Conservation (phyloP, 768 basidiomycete species). For the Lentinus brumalis region DNA sequence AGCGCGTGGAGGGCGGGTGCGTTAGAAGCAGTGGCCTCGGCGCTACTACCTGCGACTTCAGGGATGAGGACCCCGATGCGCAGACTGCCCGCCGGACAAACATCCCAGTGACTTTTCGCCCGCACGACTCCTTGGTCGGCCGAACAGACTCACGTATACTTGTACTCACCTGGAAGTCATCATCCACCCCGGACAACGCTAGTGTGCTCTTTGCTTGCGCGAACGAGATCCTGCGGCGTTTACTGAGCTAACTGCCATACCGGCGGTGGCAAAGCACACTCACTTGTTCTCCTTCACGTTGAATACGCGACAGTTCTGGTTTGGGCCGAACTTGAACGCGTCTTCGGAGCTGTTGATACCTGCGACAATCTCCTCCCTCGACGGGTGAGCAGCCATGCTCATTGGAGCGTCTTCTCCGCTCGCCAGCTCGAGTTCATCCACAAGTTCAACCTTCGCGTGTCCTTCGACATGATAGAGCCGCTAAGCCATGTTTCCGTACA, state of each 20-base stretch:
- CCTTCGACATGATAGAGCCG: constrained; percentile 65
- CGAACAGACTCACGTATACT: no score
- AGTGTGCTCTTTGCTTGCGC: constrained; percentile 64
- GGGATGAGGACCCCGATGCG: no score
- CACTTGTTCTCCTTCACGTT: constrained; percentile 60
- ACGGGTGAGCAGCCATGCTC: constrained; percentile 77
- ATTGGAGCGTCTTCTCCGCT: constrained; percentile 93
- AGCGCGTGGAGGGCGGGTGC: no score
- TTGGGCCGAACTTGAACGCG: constrained; percentile 62
- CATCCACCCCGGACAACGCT: constrained; percentile 58
- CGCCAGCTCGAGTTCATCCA: constrained; percentile 75
- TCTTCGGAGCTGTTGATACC: constrained; percentile 84
- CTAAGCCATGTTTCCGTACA: constrained; percentile 38
- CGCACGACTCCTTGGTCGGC: no score
- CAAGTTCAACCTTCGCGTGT: constrained; percentile 52
- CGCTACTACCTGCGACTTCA: no score
- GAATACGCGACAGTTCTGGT: constrained; percentile 86
- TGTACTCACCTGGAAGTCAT: constrained; percentile 74
- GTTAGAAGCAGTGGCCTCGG: no score
- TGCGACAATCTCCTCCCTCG: constrained; percentile 66
- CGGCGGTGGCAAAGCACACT: constrained; percentile 12
- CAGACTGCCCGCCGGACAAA: no score
- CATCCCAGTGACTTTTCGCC: no score
- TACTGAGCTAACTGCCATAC: not conserved
- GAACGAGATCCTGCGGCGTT: constrained; percentile 49